A percentile compares a stretch with the other conserved stretches of the same genome.
These are phyloP conservation scores for Rhizopus microsporus DNA, from an alignment of 371 early-diverging fungal genomes.

Conservation along the genomic window DNA sequence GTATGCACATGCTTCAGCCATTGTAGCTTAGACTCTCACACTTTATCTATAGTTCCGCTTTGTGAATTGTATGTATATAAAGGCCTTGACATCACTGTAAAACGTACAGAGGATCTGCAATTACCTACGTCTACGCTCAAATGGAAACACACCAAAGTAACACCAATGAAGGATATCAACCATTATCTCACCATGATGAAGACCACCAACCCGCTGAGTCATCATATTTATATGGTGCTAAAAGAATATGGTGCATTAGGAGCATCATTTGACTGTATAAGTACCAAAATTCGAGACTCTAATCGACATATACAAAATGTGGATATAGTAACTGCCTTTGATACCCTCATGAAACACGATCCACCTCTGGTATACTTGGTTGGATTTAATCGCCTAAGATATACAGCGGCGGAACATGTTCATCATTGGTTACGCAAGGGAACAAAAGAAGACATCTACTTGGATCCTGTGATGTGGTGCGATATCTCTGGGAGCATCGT, in stretches of 20 bases:
- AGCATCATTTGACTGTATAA: not conserved
- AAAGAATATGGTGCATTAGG: conserved; percentile 1
- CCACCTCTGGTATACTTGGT: conserved; percentile 13
- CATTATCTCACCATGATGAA: not conserved
- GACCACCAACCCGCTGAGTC: not conserved
- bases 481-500: conserved; percentile 16
- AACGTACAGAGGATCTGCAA: not conserved
- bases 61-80: not conserved
- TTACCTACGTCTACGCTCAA: not conserved
- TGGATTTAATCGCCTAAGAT: conserved; percentile 16
- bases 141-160: not conserved
- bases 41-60: not conserved
- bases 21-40: not conserved
- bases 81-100: conserved; percentile 4
- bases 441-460: not conserved
- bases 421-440: conserved; percentile 6
- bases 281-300: not conserved
- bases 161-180: not conserved
- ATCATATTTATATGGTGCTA: not conserved
- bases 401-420: conserved; percentile 11
- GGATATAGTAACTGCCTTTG: not conserved
- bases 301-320: not conserved
- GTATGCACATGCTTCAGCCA: not conserved
- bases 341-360: not conserved
- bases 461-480: conserved; percentile 21